A percentile compares a stretch with the other conserved stretches of the same genome.
Conservation (phyloP, 345 rosid species). For the Bretschneidera sinensis region DNA sequence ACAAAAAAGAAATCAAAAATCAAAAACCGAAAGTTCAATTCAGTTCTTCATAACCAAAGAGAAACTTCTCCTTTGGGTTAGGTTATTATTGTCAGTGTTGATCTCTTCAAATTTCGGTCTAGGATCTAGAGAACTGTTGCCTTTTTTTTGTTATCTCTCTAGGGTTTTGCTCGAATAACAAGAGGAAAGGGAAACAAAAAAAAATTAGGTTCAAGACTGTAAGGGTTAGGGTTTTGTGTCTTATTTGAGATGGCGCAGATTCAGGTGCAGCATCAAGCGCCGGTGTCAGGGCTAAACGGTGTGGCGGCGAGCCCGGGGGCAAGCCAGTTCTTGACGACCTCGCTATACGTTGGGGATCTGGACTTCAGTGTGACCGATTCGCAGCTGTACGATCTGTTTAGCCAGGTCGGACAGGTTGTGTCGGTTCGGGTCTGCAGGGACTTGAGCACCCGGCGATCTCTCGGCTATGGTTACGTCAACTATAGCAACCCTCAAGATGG, state of each 20-base stretch:
- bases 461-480: constrained; percentile 59
- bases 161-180: neutral
- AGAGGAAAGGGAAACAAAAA: constrained; percentile 13
- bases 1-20: constrained; percentile 5
- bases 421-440: constrained; percentile 62
- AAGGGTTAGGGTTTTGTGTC: too few relatives aligned
- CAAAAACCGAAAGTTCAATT: neutral
- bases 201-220: too few relatives aligned
- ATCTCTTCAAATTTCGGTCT: neutral
- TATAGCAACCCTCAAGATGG: constrained; percentile 50
- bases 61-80: neutral
- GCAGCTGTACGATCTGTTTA: constrained; percentile 56
- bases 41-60: too few relatives aligned
- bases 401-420: constrained; percentile 48
- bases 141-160: constrained; percentile 14
- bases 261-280: constrained; percentile 46
- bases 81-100: neutral
- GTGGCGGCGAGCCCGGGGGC: constrained; percentile 21
- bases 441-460: constrained; percentile 41
- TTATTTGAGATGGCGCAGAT: constrained; percentile 43
- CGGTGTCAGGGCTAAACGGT: constrained; percentile 26
- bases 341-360: constrained; percentile 62
- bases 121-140: neutral
- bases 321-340: constrained; percentile 32
- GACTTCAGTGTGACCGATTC: constrained; percentile 46